These are phyloP conservation scores for Spathaspora gorwiae DNA, from an alignment of 805 yeast species.

Conservation along the genomic window DNA sequence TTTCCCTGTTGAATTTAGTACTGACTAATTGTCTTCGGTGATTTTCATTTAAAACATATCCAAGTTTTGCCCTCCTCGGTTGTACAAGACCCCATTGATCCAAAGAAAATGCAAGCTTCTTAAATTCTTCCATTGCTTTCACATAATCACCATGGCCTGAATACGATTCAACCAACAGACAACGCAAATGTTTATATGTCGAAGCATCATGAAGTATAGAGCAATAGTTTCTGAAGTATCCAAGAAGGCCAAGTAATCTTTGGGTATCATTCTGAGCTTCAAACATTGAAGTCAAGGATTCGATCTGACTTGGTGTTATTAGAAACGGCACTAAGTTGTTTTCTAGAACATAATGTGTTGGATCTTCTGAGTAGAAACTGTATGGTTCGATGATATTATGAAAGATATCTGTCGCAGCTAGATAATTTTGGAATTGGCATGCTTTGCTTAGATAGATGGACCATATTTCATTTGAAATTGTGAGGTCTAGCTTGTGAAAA, in stretches of 20 bases:
- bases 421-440: constrained; percentile 18
- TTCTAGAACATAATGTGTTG: constrained; percentile 7
- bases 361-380: constrained; percentile 12
- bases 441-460: constrained; percentile 21
- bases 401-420: constrained; percentile 30
- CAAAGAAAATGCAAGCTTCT: constrained; percentile 5
- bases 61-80: too few relatives aligned
- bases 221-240: constrained; percentile 36
- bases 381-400: constrained; percentile 32
- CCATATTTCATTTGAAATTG: constrained; percentile 33
- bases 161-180: constrained; percentile 28
- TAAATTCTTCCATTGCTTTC: constrained; percentile 21
- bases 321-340: constrained; percentile 28
- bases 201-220: constrained; percentile 27
- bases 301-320: constrained; percentile 22
- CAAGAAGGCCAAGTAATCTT: constrained; percentile 25
- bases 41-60: too few relatives aligned
- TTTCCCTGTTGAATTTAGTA: too few relatives aligned
- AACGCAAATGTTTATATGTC: constrained; percentile 23
- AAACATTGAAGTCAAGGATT: constrained; percentile 25
- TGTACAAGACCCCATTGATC: too few relatives aligned
- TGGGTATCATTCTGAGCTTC: constrained; percentile 19
- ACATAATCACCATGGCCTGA: constrained; percentile 17
- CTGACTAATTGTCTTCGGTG: too few relatives aligned
- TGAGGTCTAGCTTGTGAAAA: constrained; percentile 21